Conservation (phyloP, 2,329 filamentous ascomycete species). For the Metarhizium robertsii region DNA sequence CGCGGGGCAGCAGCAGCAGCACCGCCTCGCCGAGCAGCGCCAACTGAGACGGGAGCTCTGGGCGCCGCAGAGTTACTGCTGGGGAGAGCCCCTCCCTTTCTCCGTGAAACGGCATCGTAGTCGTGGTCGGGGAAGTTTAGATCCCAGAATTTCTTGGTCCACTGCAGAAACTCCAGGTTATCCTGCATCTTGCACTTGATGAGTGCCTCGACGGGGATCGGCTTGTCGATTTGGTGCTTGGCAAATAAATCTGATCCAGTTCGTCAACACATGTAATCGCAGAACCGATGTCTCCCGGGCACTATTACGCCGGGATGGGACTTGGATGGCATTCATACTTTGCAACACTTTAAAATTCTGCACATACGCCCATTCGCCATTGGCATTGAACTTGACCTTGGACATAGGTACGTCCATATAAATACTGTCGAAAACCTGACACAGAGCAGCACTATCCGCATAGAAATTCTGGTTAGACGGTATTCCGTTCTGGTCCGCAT, state of each 20-base stretch:
- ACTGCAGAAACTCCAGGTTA: conserved; percentile 97
- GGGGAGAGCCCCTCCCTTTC: conserved; percentile 65
- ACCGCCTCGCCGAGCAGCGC: conserved; percentile 45
- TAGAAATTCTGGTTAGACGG: background rate
- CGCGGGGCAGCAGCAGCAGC: conserved; percentile 44
- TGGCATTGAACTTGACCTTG: conserved; percentile 96
- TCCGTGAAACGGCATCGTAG: conserved; percentile 80
- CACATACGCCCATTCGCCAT: conserved; percentile 92
- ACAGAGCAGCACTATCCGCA: conserved; percentile 71
- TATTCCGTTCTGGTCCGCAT: conserved; percentile 4
- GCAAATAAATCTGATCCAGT: conserved; percentile 60
- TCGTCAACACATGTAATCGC: conserved; percentile 5
- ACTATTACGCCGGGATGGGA: background rate
- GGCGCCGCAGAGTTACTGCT: conserved; percentile 26
- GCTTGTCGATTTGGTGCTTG: conserved; percentile 81
- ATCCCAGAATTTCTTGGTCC: conserved; percentile 95
- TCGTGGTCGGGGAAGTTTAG: conserved; percentile 96
- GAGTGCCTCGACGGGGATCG: conserved; percentile 77
- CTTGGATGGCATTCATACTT: conserved; percentile 50
- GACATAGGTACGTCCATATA: conserved; percentile 92
- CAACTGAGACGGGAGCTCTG: conserved; percentile 38
- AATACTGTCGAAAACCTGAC: conserved; percentile 98
- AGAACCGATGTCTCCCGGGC: background rate
- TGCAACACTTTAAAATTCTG: conserved; percentile 98
- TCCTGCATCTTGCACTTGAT: conserved; percentile 99